Conservation (phyloP, 148 eudicot genomes). For the Fallopia convolvulus region DNA sequence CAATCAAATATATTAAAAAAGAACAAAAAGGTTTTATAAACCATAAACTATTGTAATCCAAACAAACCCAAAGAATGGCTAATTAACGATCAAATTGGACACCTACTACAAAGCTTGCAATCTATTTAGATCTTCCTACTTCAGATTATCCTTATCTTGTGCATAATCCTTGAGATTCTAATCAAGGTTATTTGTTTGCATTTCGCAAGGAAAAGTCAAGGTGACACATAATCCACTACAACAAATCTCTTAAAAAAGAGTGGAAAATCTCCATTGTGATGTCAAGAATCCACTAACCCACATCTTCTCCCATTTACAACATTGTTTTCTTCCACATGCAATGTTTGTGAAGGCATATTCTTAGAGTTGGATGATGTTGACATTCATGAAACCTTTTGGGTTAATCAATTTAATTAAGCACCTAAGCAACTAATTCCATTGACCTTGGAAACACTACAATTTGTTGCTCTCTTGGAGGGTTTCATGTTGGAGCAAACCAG, state of each 20-base stretch:
- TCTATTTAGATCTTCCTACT: not conserved
- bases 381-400: not conserved
- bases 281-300: slow-evolving; percentile 4
- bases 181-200: not conserved
- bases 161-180: not conserved
- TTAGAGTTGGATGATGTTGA: slow-evolving; percentile 5
- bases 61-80: too few species aligned
- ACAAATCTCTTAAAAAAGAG: not conserved
- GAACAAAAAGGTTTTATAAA: too few species aligned
- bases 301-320: not conserved
- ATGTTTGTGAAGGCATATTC: not conserved
- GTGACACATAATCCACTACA: slow-evolving; percentile 1
- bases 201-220: not conserved
- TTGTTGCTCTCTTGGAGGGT: slow-evolving; percentile 9
- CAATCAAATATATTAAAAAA: too few species aligned
- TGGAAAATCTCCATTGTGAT: not conserved
- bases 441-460: slow-evolving; percentile 9
- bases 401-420: not conserved
- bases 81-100: not conserved
- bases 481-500: slow-evolving; percentile 5
- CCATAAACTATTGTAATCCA: too few species aligned
- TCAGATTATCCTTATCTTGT: not conserved
- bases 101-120: not conserved
- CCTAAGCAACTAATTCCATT: slow-evolving; percentile 3
- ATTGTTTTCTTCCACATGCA: not conserved